A percentile compares a stretch with the other conserved stretches of the same genome.
phyloP scores from a whole-genome alignment of 257 asterid genomes.

The Solanum phureja region DNA sequence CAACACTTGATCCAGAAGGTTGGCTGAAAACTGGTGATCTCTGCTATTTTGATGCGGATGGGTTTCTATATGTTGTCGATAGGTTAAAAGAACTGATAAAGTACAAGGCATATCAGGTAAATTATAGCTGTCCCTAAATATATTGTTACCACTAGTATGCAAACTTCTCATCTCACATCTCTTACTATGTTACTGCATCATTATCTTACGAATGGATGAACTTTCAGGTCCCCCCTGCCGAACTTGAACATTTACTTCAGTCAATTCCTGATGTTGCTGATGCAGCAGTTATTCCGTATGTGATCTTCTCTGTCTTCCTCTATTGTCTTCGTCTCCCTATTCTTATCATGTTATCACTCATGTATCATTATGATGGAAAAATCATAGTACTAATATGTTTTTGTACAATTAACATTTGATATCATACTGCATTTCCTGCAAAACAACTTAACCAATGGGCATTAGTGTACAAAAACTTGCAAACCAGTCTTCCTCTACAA shows the following conservation, averaged over 20 bases:
- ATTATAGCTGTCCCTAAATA: background rate
- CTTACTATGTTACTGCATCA: background rate
- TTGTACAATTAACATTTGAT: background rate
- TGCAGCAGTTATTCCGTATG: constrained; percentile 97
- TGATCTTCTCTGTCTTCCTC: background rate
- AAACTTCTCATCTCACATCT: background rate
- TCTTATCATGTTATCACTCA: background rate
- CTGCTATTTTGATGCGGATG: constrained; percentile 76
- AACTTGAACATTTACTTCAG: constrained; percentile 79
- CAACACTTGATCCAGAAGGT: constrained; percentile 75
- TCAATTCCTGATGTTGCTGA: constrained; percentile 74
- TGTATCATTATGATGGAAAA: background rate
- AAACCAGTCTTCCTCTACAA: background rate
- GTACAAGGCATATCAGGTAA: constrained; percentile 91
- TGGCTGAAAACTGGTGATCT: constrained; percentile 97
- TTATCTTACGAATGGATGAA: background rate
- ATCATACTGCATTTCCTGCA: background rate
- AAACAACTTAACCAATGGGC: background rate
- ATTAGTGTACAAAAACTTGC: background rate
- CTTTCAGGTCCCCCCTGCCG: constrained; percentile 93
- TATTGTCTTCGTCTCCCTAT: background rate
- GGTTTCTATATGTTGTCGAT: constrained; percentile 75
- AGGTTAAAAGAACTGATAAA: constrained; percentile 86
- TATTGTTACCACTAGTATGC: background rate
- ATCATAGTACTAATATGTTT: background rate